Evolutionary conservation across 2,329 filamentous ascomycete genomes (phyloP), one percentile per base, ranked within the genome.

Genomic region (Lecanicillium sp.): DNA sequence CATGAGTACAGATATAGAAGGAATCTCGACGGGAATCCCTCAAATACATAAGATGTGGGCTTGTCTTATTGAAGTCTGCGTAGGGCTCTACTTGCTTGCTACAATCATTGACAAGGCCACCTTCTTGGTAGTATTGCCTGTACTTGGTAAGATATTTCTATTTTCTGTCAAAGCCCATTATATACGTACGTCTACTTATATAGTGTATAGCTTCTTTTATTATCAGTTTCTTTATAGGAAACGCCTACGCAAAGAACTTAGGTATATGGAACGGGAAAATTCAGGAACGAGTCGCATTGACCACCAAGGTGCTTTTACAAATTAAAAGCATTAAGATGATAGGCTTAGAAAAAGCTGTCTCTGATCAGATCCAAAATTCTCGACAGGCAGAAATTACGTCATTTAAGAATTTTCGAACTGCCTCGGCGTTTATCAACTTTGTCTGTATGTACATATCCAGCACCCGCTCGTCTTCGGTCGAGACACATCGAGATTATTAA

Each of bases 1-100:
- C 4, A 42, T 42, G 40, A 42, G 35, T 22, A 25, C 40, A 3
- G 40, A 42, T 5, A 36, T 42, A 3, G 36, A 35, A 9, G 9
- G 18, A 5, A 28, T 42, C 11, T 19, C n/a, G 9, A 25, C 12
- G 4, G 35, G 31, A 1, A 12, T 42, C 2, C 4, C 13, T 3
- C 8, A 13, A 5, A 28, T 32, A 13, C 19, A 25, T 5, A 19
- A 31, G 8, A 35, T 38, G 3, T 32, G 32, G 1, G 25, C 32
- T 5, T 9, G n/a, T n/a, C 4, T 34, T 14, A 13, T 38, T 3
- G 35, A 42, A 11, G 25, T 31, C 2, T 31, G 8, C 9, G 11
- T 16, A 2, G n/a, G 32, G 3, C 14, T 42, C 3, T 36, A 17
- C 18, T 14, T 42, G 3, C 16, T 42, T 2, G 34, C 35, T 5